Evolutionary conservation across 2,329 filamentous ascomycete genomes (phyloP).

Genomic region (Metarhizium robertsii): DNA sequence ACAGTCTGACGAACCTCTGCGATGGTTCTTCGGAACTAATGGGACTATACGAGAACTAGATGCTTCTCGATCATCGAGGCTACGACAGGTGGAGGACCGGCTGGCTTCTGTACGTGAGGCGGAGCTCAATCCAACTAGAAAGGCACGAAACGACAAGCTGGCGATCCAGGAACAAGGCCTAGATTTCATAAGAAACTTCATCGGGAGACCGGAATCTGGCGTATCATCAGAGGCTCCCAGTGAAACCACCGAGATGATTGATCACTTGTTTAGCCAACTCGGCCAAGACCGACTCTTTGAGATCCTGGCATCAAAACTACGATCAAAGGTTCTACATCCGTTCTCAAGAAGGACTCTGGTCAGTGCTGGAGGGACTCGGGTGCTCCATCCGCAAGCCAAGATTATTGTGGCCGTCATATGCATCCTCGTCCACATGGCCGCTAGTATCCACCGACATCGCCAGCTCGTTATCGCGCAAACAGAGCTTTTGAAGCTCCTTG

Average conservation of each 20-base stretch:
- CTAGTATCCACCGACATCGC: slow-evolving; percentile 68
- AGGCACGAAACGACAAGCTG: slow-evolving; percentile 67
- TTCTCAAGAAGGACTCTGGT: slow-evolving; percentile 33
- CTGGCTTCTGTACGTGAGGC: slow-evolving; percentile 48
- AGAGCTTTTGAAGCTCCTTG: slow-evolving; percentile 62
- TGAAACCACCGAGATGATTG: slow-evolving; percentile 65
- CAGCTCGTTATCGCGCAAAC: slow-evolving; percentile 70
- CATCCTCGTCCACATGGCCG: slow-evolving; percentile 81
- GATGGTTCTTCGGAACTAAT: slow-evolving; percentile 24
- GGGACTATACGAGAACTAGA: slow-evolving; percentile 24
- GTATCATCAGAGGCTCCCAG: slow-evolving; percentile 37
- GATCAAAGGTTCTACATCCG: slow-evolving; percentile 46
- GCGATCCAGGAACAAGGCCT: slow-evolving; percentile 86
- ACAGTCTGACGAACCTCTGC: slow-evolving; percentile 32
- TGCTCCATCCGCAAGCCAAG: slow-evolving; percentile 52
- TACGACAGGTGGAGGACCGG: slow-evolving; percentile 41
- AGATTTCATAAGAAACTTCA: slow-evolving; percentile 82
- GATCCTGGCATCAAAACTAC: slow-evolving; percentile 70
- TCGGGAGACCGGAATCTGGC: slow-evolving; percentile 50
- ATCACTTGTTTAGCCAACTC: slow-evolving; percentile 67
- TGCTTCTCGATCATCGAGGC: slow-evolving; percentile 26
- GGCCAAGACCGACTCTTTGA: slow-evolving; percentile 72
- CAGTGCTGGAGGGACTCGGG: slow-evolving; percentile 31
- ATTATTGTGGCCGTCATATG: slow-evolving; percentile 72
- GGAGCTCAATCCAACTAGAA: slow-evolving; percentile 58